A percentile compares a stretch with the other conserved stretches of the same genome.
These are phyloP conservation scores for Neurospora sp. DNA, from an alignment of 495 filamentous ascomycete genomes.

Conservation along the genomic window DNA sequence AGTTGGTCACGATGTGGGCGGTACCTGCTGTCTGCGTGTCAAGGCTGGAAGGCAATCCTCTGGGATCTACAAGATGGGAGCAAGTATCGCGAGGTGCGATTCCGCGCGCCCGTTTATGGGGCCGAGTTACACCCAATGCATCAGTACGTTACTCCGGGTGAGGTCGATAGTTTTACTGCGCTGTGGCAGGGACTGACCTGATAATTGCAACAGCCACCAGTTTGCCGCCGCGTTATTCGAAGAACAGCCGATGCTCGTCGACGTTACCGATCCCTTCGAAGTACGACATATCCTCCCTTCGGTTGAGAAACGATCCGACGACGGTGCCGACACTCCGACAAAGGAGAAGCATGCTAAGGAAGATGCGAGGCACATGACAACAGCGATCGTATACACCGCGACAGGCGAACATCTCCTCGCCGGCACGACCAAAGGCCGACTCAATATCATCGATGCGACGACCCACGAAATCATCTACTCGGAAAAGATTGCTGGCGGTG, in stretches of 20 bases:
- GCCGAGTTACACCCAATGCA: conserved; percentile 89
- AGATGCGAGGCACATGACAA: conserved; percentile 89
- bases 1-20: conserved; percentile 90
- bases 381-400: conserved; percentile 76
- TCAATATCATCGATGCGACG: conserved; percentile 83
- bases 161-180: background rate
- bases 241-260: conserved; percentile 80
- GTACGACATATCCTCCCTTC: conserved; percentile 71
- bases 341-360: conserved; percentile 80
- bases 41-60: conserved; percentile 89
- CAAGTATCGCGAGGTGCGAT: conserved; percentile 54
- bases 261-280: conserved; percentile 54
- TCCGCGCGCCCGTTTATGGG: conserved; percentile 88
- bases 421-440: conserved; percentile 87
- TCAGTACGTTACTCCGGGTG: conserved; percentile 45
- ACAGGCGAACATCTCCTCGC: conserved; percentile 79
- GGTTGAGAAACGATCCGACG: conserved; percentile 59
- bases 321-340: conserved; percentile 49
- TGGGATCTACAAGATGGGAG: conserved; percentile 77
- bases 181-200: background rate
- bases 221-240: conserved; percentile 89
- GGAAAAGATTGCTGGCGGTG: conserved; percentile 71
- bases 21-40: conserved; percentile 87
- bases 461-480: conserved; percentile 75
- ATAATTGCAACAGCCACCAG: conserved; percentile 43